phyloP scores from a whole-genome alignment of 108 stramenopile species.

The Ochromonas danica region DNA sequence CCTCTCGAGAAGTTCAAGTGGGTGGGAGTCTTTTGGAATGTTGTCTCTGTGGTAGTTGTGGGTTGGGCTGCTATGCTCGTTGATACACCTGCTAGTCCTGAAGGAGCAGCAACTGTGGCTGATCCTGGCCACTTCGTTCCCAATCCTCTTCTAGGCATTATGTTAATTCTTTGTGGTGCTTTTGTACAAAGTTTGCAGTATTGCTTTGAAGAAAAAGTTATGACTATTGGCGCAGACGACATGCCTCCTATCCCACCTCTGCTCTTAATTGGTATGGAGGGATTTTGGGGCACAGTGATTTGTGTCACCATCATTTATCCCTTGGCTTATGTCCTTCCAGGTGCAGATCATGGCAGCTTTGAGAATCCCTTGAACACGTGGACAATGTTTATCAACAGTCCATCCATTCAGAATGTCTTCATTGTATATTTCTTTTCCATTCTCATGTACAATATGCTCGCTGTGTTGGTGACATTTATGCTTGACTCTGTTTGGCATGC shows the following conservation, averaged over 20 bases:
- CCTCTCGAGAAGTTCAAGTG: conserved; percentile 71
- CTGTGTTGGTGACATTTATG: conserved; percentile 33
- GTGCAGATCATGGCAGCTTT: conserved; percentile 79
- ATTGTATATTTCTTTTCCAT: conserved; percentile 35
- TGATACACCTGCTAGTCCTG: too few relatives aligned
- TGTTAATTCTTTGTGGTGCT: conserved; percentile 73
- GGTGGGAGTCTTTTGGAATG: conserved; percentile 79
- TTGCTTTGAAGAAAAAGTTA: conserved; percentile 86
- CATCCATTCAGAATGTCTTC: not conserved
- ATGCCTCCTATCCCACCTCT: conserved; percentile 60
- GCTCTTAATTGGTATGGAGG: conserved; percentile 83
- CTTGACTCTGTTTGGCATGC: conserved; percentile 30
- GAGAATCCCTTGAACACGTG: conserved; percentile 51
- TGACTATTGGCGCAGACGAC: conserved; percentile 58
- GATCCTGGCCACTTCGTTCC: conserved; percentile 7
- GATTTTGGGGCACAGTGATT: conserved; percentile 80
- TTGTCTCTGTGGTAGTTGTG: conserved; percentile 71
- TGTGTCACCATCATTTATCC: conserved; percentile 74
- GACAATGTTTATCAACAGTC: not conserved
- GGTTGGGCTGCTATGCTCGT: conserved; percentile 65
- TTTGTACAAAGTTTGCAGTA: conserved; percentile 81
- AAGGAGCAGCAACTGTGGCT: conserved; percentile 52
- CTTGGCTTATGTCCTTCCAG: conserved; percentile 70
- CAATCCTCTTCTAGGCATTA: conserved; percentile 69
- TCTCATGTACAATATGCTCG: conserved; percentile 32